These are phyloP conservation scores for Diaporthe helianthi DNA, from an alignment of 2,329 filamentous ascomycete genomes.

Conservation along the genomic window DNA sequence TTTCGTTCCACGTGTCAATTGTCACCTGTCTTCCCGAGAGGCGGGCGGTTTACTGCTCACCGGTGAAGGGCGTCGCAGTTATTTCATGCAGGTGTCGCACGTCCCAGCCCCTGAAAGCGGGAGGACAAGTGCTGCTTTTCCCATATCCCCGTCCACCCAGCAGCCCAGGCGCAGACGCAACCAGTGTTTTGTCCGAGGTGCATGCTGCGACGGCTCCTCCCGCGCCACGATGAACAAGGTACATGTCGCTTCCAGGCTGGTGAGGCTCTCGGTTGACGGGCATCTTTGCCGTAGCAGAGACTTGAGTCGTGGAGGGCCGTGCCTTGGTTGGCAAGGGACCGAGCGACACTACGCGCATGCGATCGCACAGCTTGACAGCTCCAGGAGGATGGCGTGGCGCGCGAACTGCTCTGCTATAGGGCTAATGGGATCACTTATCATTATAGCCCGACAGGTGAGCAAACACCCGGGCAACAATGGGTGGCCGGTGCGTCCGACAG, in stretches of 20 bases:
- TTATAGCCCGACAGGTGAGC: neutral
- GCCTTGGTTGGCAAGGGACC: slow-evolving; percentile 9
- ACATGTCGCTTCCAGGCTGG: slow-evolving; percentile 17
- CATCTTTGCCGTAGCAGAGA: slow-evolving; percentile 7
- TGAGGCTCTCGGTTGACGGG: neutral
- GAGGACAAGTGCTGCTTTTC: slow-evolving; percentile 29
- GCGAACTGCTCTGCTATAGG: neutral
- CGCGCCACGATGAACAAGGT: slow-evolving; percentile 26
- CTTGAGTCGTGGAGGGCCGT: neutral
- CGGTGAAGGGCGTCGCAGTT: slow-evolving; percentile 26
- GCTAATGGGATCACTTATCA: neutral
- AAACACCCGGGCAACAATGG: neutral
- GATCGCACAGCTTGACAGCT: slow-evolving; percentile 21
- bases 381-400: neutral
- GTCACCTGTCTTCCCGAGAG: slow-evolving; percentile 19
- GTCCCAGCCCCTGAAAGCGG: slow-evolving; percentile 25
- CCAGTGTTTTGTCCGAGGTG: slow-evolving; percentile 6
- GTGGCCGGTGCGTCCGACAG: neutral
- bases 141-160: slow-evolving; percentile 22
- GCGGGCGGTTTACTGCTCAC: slow-evolving; percentile 32
- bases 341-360: neutral
- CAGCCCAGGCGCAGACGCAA: slow-evolving; percentile 18
- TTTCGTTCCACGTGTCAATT: slow-evolving; percentile 28
- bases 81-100: slow-evolving; percentile 32
- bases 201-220: slow-evolving; percentile 34